These are phyloP conservation scores for Takakia lepidozioides DNA, from an alignment of 225 moss, liverwort and hornwort species.

Conservation along the genomic window DNA sequence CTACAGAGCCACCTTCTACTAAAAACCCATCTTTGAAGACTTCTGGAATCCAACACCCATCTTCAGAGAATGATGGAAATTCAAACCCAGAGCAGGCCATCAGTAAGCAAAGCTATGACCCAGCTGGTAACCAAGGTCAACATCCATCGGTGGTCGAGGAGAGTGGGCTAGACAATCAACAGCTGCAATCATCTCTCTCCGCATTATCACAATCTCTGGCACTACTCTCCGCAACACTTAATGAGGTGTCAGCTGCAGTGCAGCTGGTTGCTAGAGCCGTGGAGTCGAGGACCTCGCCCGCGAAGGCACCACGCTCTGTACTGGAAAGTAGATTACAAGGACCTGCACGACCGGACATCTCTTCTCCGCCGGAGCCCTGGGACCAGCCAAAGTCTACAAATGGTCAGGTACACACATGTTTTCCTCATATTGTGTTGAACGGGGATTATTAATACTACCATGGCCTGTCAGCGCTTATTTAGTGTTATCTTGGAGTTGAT, in stretches of 20 bases:
- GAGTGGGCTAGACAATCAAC: constrained; percentile 38
- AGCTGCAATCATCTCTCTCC: constrained; percentile 42
- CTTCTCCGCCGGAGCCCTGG: neutral
- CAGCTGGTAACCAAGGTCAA: too few relatives aligned
- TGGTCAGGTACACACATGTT: constrained; percentile 2
- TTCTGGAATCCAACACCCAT: too few relatives aligned
- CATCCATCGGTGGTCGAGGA: too few relatives aligned
- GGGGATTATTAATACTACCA: too few relatives aligned
- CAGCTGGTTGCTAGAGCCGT: constrained; percentile 53
- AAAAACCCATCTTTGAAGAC: too few relatives aligned
- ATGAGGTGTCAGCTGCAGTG: constrained; percentile 67
- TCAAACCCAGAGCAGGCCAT: too few relatives aligned
- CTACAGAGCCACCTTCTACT: too few relatives aligned
- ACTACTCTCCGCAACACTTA: constrained; percentile 54
- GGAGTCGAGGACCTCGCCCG: constrained; percentile 13
- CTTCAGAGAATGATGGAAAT: too few relatives aligned
- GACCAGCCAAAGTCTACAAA: neutral
- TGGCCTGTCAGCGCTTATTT: too few relatives aligned
- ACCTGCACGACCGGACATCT: too few relatives aligned
- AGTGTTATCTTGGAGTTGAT: too few relatives aligned
- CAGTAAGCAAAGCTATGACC: too few relatives aligned
- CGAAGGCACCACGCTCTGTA: constrained; percentile 2
- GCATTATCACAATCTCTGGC: constrained; percentile 62
- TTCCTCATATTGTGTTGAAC: neutral
- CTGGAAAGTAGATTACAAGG: constrained; percentile 9